Conservation (phyloP, 2,329 filamentous ascomycete species). For the Arachnomyces sp. region DNA sequence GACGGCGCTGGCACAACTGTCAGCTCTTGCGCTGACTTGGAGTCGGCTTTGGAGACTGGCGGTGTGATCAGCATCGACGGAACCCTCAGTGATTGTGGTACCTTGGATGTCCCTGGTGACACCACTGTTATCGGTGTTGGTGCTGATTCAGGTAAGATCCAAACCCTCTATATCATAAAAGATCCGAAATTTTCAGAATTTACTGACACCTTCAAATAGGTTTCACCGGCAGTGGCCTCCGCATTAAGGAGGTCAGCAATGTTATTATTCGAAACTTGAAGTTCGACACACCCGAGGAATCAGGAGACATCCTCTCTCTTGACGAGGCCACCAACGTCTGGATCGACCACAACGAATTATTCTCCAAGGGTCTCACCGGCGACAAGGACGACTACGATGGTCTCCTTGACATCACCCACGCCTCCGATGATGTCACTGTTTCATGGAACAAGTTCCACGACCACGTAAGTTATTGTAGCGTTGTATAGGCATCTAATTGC, state of each 20-base stretch:
- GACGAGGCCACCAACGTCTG: conserved; percentile 44
- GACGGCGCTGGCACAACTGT: conserved; percentile 40
- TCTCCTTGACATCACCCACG: conserved; percentile 35
- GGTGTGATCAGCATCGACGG: conserved; percentile 43
- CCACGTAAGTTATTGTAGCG: conserved; percentile 18
- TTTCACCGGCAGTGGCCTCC: conserved; percentile 29
- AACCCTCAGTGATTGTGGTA: conserved; percentile 34
- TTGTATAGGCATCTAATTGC: no score
- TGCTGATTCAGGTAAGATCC: conserved; percentile 30
- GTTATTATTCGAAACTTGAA: conserved; percentile 42
- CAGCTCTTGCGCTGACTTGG: conserved; percentile 29
- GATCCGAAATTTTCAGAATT: not conserved
- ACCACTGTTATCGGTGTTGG: conserved; percentile 48
- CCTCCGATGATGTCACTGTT: conserved; percentile 38
- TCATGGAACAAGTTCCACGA: conserved; percentile 39
- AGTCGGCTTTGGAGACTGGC: conserved; percentile 24
- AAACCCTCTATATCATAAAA: not conserved
- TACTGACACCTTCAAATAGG: conserved; percentile 33
- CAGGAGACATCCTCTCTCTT: conserved; percentile 47
- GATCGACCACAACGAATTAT: conserved; percentile 42
- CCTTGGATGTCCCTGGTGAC: conserved; percentile 42
- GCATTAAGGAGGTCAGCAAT: conserved; percentile 35
- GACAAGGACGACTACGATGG: conserved; percentile 37
- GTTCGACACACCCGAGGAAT: conserved; percentile 41
- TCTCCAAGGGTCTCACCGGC: conserved; percentile 24